Evolutionary conservation across 2,329 filamentous ascomycete genomes (phyloP), one percentile per base, ranked within the genome.

Genomic region (Curvularia spicifera): DNA sequence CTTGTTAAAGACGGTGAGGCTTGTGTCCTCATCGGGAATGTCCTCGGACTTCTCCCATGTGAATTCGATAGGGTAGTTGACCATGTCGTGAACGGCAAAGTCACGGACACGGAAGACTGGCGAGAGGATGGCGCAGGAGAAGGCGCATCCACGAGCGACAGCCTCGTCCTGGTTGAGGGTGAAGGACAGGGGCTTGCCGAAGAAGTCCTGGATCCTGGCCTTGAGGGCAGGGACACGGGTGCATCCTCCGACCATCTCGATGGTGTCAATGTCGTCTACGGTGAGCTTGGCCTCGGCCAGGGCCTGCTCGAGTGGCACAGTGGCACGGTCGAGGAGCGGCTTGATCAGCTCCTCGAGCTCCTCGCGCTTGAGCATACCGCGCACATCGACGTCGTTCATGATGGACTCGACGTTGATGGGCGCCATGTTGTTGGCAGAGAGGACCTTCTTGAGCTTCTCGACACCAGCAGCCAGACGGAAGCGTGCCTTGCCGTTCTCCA

Each of bases 91-190:
- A 60, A 98, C 90, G 69, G 93, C 88, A 80, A 99, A 99, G 83
- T 99, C 95, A 73, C 95, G 93, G 76, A 99, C 95, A 78, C 94
- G 93, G 90, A 99, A 98, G 67, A 96, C 91, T 45, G 95, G 95
- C 0, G 95, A 98, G 55, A 98, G 88, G 70, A 97, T 97, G 72
- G 95, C 95, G 78, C 95, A 98, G 86, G 90, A 93, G 83, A 99
- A 99, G 60, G 95, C 93, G 78, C 92, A 97, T 62, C 95, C 95
- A 77, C 95, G 90, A 62, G 95, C 94, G 69, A 97, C 88, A 66
- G 95, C 95, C 84, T 99, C 95, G 73, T 99, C 95, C 78, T 96
- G 93, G 85, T 99, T 99, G 71, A 97, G 88, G 49, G 95, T 99
- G 86, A 91, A 99, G 51, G 93, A 97, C 18, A 99, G 88, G 31